A percentile compares a stretch with the other conserved stretches of the same genome.
These are phyloP conservation scores for Mycena galericulata DNA, from an alignment of 768 basidiomycete genomes.

Conservation along the genomic window DNA sequence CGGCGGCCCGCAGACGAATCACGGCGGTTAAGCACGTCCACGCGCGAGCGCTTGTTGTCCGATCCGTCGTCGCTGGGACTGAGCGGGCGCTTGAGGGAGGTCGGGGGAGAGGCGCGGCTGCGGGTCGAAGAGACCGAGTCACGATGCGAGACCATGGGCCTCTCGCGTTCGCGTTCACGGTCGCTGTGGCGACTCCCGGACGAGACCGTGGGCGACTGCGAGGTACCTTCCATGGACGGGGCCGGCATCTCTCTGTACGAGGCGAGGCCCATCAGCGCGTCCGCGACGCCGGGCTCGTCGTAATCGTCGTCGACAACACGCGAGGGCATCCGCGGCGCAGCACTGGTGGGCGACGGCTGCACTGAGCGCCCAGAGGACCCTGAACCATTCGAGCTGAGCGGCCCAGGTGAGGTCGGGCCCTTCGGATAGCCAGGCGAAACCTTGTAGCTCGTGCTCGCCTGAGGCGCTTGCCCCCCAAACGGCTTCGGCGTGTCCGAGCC, in stretches of 20 bases:
- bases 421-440: constrained; percentile 50
- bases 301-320: constrained; percentile 92
- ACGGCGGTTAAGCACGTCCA: constrained; percentile 65
- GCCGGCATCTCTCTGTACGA: constrained; percentile 49
- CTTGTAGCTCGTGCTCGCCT: constrained; percentile 43
- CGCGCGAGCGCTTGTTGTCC: constrained; percentile 70
- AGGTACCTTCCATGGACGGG: constrained; percentile 45
- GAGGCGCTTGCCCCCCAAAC: constrained; percentile 44
- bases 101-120: constrained; percentile 73
- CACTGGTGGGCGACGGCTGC: constrained; percentile 79
- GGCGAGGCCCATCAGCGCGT: constrained; percentile 82
- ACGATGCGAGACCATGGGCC: constrained; percentile 66
- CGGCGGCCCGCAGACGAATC: constrained; percentile 63
- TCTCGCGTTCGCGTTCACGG: constrained; percentile 57
- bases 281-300: constrained; percentile 89
- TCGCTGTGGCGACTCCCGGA: constrained; percentile 66
- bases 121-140: constrained; percentile 76
- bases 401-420: constrained; percentile 67
- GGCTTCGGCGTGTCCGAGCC: constrained; percentile 61
- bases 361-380: constrained; percentile 71
- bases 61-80: constrained; percentile 74
- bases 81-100: constrained; percentile 71
- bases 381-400: constrained; percentile 73
- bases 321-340: constrained; percentile 68
- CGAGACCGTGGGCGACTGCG: constrained; percentile 71